These are phyloP conservation scores for Tremella fuciformis DNA, from an alignment of 768 basidiomycete species.

Conservation along the genomic window DNA sequence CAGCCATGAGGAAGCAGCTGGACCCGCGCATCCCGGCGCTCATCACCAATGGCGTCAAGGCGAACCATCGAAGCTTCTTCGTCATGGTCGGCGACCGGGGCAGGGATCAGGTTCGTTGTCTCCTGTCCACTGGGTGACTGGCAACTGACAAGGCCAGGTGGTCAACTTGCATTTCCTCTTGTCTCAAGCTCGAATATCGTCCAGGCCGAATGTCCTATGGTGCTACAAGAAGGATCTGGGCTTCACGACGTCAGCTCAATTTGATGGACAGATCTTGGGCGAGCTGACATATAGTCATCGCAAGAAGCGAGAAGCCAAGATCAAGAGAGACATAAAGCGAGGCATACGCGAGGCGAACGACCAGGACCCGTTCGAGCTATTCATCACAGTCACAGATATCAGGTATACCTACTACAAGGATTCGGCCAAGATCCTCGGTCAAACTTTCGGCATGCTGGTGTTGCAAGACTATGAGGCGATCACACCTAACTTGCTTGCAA, in stretches of 20 bases:
- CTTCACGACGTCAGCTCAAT: constrained; percentile 72
- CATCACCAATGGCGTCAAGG: constrained; percentile 88
- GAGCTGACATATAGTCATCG: constrained; percentile 64
- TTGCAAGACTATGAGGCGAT: constrained; percentile 98
- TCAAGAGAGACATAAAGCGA: constrained; percentile 91
- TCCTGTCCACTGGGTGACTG: neutral
- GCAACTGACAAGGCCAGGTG: constrained; percentile 1
- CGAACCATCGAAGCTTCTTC: constrained; percentile 90
- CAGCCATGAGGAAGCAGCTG: constrained; percentile 57
- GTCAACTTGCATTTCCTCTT: constrained; percentile 95
- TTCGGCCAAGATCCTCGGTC: constrained; percentile 91
- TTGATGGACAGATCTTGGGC: neutral
- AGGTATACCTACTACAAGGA: constrained; percentile 99
- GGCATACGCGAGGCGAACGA: constrained; percentile 92
- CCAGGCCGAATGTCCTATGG: constrained; percentile 90
- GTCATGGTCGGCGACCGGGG: constrained; percentile 93
- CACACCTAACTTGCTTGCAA: constrained; percentile 91
- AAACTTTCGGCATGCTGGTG: constrained; percentile 95
- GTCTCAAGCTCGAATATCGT: constrained; percentile 83
- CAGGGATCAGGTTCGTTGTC: constrained; percentile 72
- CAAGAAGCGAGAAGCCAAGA: constrained; percentile 94
- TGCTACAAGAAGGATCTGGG: constrained; percentile 99
- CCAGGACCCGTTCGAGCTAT: constrained; percentile 96
- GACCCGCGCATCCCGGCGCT: constrained; percentile 89
- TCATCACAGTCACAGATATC: constrained; percentile 97